These are phyloP conservation scores for Orbilia oligospora DNA, from an alignment of 2,329 filamentous ascomycete species.

Conservation along the genomic window DNA sequence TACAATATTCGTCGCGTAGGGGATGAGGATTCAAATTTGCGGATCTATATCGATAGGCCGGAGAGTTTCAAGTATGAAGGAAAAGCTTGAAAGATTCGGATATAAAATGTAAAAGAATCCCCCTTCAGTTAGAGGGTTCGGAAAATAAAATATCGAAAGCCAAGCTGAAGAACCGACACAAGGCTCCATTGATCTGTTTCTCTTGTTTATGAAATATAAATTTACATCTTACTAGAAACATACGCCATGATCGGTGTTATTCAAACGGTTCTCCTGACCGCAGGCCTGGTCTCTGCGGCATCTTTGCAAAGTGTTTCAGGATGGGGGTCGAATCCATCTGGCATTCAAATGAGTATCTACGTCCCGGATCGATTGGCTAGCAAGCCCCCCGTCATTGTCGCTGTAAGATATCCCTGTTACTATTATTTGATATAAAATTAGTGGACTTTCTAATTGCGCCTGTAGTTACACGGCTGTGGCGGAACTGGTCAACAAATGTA, in stretches of 20 bases:
- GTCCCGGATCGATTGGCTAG: conserved; percentile 65
- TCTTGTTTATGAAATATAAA: not conserved
- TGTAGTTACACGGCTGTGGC: conserved; percentile 61
- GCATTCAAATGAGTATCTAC: conserved; percentile 72
- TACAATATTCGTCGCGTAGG: too few relatives aligned
- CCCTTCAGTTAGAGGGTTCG: too few relatives aligned
- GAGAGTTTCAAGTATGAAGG: too few relatives aligned
- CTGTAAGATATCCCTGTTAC: conserved; percentile 33
- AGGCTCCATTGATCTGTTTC: not conserved
- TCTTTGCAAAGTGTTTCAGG: conserved; percentile 62
- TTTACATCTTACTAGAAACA: not conserved
- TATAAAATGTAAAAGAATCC: too few relatives aligned
- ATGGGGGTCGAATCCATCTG: conserved; percentile 70
- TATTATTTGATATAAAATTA: too few relatives aligned
- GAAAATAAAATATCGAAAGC: too few relatives aligned
- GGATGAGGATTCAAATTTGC: too few relatives aligned
- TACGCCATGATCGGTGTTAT: not conserved
- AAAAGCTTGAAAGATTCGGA: too few relatives aligned
- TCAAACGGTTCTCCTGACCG: not conserved
- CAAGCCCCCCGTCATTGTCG: conserved; percentile 64
- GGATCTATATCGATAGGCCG: too few relatives aligned
- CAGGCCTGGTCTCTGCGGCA: conserved; percentile 14
- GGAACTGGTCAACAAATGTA: conserved; percentile 58
- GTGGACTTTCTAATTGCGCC: not conserved
- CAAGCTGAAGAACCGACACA: too few relatives aligned